Evolutionary conservation across 2,329 filamentous ascomycete species (phyloP).

Genomic region (Curvularia verruculosa): DNA sequence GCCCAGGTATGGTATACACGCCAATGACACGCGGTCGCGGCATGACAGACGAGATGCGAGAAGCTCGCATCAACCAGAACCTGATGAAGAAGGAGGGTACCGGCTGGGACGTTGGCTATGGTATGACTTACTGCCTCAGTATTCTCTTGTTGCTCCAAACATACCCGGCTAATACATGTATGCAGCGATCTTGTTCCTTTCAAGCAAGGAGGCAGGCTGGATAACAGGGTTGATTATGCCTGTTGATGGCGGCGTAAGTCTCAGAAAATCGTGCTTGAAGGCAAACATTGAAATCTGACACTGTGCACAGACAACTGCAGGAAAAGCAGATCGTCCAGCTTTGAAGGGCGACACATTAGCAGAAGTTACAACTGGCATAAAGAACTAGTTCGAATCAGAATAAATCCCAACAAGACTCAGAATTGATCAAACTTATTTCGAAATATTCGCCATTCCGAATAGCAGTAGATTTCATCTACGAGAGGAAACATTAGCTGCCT

Average conservation of each 20-base stretch:
- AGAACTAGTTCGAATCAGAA: conserved; percentile 3
- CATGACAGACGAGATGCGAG: conserved; percentile 58
- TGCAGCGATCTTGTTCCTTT: conserved; percentile 18
- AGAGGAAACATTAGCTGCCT: neutral
- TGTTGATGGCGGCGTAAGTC: conserved; percentile 30
- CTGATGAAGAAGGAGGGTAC: conserved; percentile 61
- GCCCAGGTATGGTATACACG: conserved; percentile 62
- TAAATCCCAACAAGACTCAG: neutral
- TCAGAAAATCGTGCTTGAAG: neutral
- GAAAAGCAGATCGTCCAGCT: conserved; percentile 31
- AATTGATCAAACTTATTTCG: neutral
- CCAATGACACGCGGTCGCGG: conserved; percentile 61
- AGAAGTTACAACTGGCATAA: conserved; percentile 15
- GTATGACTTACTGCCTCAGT: neutral
- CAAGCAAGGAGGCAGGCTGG: conserved; percentile 26
- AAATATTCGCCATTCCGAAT: neutral
- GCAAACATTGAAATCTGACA: neutral
- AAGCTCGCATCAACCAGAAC: conserved; percentile 57
- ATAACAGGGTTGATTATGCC: conserved; percentile 30
- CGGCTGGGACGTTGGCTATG: conserved; percentile 57
- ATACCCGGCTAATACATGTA: neutral
- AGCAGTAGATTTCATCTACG: neutral
- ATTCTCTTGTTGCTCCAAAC: neutral
- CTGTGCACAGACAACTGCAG: conserved; percentile 27
- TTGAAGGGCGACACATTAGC: conserved; percentile 26